These are phyloP conservation scores for Colletotrichum sp. DNA, from an alignment of 2,329 filamentous ascomycete species.

Conservation along the genomic window DNA sequence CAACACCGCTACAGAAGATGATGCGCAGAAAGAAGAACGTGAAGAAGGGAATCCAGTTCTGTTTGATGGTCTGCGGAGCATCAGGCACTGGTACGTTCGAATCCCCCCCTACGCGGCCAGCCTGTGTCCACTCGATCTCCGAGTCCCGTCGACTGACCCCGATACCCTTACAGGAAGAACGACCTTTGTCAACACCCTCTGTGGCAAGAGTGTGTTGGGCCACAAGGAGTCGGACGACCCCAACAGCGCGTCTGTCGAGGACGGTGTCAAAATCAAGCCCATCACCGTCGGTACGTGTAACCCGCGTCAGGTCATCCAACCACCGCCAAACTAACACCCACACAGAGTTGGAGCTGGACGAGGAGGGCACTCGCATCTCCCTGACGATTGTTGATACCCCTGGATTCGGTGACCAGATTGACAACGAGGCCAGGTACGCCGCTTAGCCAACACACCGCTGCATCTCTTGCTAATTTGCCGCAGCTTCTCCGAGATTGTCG, in stretches of 20 bases:
- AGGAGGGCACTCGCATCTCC: slow-evolving; percentile 97
- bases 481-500: slow-evolving; percentile 97
- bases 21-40: slow-evolving; percentile 99
- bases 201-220: slow-evolving; percentile 88
- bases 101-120: slow-evolving; percentile 20
- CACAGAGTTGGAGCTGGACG: slow-evolving; percentile 89
- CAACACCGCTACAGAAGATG: slow-evolving; percentile 70
- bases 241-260: slow-evolving; percentile 86
- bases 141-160: slow-evolving; percentile 4
- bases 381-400: slow-evolving; percentile 98
- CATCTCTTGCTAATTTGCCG: background rate
- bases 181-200: slow-evolving; percentile 99
- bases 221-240: slow-evolving; percentile 95
- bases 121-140: background rate
- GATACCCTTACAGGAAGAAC: slow-evolving; percentile 73
- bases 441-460: background rate
- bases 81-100: slow-evolving; percentile 86
- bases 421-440: slow-evolving; percentile 92
- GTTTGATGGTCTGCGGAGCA: slow-evolving; percentile 99
- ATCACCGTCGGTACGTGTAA: slow-evolving; percentile 85
- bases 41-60: slow-evolving; percentile 99
- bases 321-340: background rate
- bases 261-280: slow-evolving; percentile 98
- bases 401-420: slow-evolving; percentile 97
- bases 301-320: background rate